Evolutionary conservation across 306 rosid genomes (phyloP).

Genomic region (Morella rubra): DNA sequence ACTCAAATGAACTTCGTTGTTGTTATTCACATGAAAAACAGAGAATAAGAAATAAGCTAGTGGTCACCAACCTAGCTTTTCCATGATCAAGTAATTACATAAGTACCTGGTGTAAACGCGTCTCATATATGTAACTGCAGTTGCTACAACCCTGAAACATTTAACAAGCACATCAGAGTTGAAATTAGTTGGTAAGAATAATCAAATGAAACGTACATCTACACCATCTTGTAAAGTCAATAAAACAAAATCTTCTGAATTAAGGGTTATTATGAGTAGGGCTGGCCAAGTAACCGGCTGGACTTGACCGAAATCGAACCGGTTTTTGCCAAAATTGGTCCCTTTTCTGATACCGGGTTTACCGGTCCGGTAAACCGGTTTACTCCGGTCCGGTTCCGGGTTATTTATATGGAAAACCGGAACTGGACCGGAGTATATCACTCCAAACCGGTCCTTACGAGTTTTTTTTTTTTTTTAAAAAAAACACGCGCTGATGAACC

Average conservation of each 20-base stretch:
- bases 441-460: no score
- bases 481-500: no score
- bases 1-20: slow-evolving; percentile 18
- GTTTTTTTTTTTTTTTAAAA: no score
- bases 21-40: not conserved
- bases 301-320: no score
- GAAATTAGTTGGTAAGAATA: not conserved
- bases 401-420: no score
- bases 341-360: no score
- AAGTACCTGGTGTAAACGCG: slow-evolving; percentile 87
- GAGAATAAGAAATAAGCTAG: slow-evolving; percentile 20
- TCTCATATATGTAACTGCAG: slow-evolving; percentile 93
- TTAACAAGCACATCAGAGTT: slow-evolving; percentile 29
- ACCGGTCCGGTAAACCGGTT: no score
- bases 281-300: no score
- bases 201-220: not conserved
- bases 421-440: no score
- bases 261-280: not conserved
- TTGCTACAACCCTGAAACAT: slow-evolving; percentile 86
- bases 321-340: no score
- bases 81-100: slow-evolving; percentile 9
- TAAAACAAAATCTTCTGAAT: not conserved
- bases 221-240: not conserved
- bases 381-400: no score
- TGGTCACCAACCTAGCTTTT: slow-evolving; percentile 2